Evolutionary conservation across 345 rosid genomes (phyloP).

Genomic region (Gossypium longicalyx): DNA sequence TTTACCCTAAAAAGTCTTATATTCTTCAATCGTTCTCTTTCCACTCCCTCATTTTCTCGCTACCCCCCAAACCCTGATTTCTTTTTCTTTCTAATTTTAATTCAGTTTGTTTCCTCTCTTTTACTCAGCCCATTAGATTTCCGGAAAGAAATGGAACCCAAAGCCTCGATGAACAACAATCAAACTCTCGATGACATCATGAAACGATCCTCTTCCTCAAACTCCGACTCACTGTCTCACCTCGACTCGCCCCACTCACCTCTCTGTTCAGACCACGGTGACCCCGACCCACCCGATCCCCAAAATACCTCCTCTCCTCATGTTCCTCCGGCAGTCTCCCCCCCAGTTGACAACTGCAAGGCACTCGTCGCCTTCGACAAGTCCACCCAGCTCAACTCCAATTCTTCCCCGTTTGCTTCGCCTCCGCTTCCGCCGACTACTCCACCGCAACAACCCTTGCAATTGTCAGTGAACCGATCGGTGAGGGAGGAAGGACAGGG

Average conservation of each 20-base stretch:
- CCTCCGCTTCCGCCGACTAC: slow-evolving; percentile 26
- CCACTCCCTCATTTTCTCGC: not conserved
- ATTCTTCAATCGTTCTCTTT: not conserved
- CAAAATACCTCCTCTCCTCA: slow-evolving; percentile 39
- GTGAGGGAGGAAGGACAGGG: slow-evolving; percentile 38
- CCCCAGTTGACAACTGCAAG: slow-evolving; percentile 42
- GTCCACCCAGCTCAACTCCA: slow-evolving; percentile 44
- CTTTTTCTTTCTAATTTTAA: not conserved
- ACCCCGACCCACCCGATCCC: slow-evolving; percentile 20
- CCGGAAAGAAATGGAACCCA: slow-evolving; percentile 20
- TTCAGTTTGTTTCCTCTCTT: not conserved
- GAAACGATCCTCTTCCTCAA: slow-evolving; percentile 61
- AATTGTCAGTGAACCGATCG: slow-evolving; percentile 35
- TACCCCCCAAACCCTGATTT: not conserved
- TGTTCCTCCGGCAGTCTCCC: slow-evolving; percentile 56
- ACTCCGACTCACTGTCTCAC: slow-evolving; percentile 44
- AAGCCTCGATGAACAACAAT: slow-evolving; percentile 3
- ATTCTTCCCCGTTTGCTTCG: slow-evolving; percentile 18
- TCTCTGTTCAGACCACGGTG: slow-evolving; percentile 63
- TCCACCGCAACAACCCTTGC: slow-evolving; percentile 22
- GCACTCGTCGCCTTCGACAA: slow-evolving; percentile 49
- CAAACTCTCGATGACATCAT: slow-evolving; percentile 22
- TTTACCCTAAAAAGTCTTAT: too few relatives aligned
- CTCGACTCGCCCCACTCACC: slow-evolving; percentile 67
- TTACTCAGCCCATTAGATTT: slow-evolving; percentile 14